A percentile compares a stretch with the other conserved stretches of the same genome.
Conservation (phyloP, 2,329 filamentous ascomycete genomes). For the Ceratocystis albifundus region DNA sequence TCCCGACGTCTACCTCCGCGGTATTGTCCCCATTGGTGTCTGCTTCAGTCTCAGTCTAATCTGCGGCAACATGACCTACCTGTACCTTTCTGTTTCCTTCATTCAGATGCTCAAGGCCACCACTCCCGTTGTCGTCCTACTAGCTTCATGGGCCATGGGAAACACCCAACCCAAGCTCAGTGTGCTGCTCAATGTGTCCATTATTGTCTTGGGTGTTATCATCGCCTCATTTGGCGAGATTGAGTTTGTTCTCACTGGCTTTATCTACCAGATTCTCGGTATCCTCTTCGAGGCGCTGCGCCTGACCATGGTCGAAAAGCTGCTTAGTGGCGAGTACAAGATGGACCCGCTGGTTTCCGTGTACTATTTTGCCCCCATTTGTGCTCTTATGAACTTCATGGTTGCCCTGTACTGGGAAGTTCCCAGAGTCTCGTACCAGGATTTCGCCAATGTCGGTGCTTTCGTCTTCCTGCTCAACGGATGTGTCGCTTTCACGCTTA, state of each 20-base stretch:
- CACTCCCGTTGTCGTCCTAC: conserved; percentile 82
- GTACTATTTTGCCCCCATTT: conserved; percentile 82
- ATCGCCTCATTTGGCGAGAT: conserved; percentile 95
- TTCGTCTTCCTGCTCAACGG: conserved; percentile 65
- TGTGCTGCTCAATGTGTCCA: conserved; percentile 82
- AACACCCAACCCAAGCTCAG: conserved; percentile 73
- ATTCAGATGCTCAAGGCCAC: conserved; percentile 99
- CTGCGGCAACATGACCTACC: conserved; percentile 89
- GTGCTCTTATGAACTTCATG: conserved; percentile 67
- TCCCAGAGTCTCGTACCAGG: conserved; percentile 54
- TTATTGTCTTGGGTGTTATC: conserved; percentile 88
- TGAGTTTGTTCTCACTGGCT: conserved; percentile 71
- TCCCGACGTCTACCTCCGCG: conserved; percentile 78
- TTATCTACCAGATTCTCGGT: conserved; percentile 67
- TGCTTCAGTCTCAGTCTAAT: conserved; percentile 96
- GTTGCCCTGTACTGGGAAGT: conserved; percentile 65
- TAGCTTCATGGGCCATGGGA: conserved; percentile 80
- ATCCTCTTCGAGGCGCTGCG: conserved; percentile 73
- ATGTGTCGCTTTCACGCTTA: conserved; percentile 65
- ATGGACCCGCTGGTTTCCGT: conserved; percentile 83
- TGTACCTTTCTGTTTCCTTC: conserved; percentile 90
- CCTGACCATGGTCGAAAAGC: conserved; percentile 71
- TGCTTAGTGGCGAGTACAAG: conserved; percentile 77
- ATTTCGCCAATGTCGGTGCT: conserved; percentile 62
- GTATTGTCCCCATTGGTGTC: conserved; percentile 86